These are phyloP conservation scores for Leccinum subrobustum DNA, from an alignment of 1,284 basidiomycete species.

Conservation along the genomic window DNA sequence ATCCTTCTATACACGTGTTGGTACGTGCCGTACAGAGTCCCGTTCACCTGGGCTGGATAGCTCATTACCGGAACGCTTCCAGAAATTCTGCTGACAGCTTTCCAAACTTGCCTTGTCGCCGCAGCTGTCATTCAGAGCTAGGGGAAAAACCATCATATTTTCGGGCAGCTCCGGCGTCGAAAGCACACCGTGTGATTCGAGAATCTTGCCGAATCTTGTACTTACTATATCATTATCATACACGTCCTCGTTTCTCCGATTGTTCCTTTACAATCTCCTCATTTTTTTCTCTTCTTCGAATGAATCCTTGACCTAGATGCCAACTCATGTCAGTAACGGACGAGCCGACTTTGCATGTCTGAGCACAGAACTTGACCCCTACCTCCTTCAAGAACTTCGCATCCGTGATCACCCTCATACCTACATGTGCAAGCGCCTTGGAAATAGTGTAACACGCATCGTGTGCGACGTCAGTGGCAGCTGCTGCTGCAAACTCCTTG, in stretches of 20 bases:
- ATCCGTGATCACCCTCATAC: constrained; percentile 56
- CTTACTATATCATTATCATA: background rate
- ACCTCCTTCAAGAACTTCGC: constrained; percentile 30
- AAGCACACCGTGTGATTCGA: background rate
- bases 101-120: background rate
- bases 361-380: background rate
- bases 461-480: constrained; percentile 54
- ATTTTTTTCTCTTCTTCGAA: background rate
- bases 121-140: background rate
- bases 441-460: constrained; percentile 51
- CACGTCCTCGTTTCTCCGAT: background rate
- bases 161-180: background rate
- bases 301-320: background rate
- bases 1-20: background rate
- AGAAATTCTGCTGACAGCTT: background rate
- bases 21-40: background rate
- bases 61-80: too few relatives aligned
- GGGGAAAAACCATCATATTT: background rate
- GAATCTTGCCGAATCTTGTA: background rate
- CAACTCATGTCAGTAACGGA: background rate
- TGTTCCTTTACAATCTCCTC: background rate
- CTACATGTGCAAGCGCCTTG: constrained; percentile 59
- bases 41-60: background rate
- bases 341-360: background rate
- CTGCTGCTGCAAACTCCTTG: constrained; percentile 52